Evolutionary conservation across 768 basidiomycete genomes (phyloP), one percentile per base, ranked within the genome.

Genomic region (Symmetrospora coprosmae): DNA sequence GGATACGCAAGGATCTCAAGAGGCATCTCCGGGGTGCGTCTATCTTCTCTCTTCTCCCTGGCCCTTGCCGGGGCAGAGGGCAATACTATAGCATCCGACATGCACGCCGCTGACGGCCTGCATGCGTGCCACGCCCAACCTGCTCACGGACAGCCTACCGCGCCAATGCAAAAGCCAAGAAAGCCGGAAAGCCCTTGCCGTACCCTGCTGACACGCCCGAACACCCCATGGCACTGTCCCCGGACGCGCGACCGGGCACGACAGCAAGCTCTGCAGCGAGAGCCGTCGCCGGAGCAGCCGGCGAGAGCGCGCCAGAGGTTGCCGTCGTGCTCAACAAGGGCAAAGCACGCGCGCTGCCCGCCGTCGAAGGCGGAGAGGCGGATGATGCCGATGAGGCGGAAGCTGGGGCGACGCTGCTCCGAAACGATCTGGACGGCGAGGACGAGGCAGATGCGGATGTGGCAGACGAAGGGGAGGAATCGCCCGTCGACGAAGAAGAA

Each of bases 331-430:
- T 37, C 31, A 27, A 9, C 35, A 40, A 49, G 28, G 48, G 81
- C 81, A 23, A 76, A 77, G 33, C 77, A 80, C 28, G 75, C 73
- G 14, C 65, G 68, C n/a, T 67, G 69, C 17, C 67, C 80, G 14
- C 69, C 81, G 7, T 76, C 76, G 14, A 48, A 65, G 40, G 66
- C 64, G 48, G 47, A 14, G 85, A 89, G 66, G 77, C 76, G 4
- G 71, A 75, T 1, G 79, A 79, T 67, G 76, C 80, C 13, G 81
- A 82, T 39, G 75, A 83, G 66, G 84, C 87, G 79, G 87, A 89
- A 67, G 80, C 80, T 0, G 83, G 84, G 56, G 88, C 88, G 64
- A 75, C 88, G 16, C 79, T 85, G 30, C 78, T 84, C 65, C 56
- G 7, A 2, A 19, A 2, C 8, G 48, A 61, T n/a, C 25, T 6